Base-by-base conservation (phyloP, 148 eudicot species). In the Silene latifolia region DNA sequence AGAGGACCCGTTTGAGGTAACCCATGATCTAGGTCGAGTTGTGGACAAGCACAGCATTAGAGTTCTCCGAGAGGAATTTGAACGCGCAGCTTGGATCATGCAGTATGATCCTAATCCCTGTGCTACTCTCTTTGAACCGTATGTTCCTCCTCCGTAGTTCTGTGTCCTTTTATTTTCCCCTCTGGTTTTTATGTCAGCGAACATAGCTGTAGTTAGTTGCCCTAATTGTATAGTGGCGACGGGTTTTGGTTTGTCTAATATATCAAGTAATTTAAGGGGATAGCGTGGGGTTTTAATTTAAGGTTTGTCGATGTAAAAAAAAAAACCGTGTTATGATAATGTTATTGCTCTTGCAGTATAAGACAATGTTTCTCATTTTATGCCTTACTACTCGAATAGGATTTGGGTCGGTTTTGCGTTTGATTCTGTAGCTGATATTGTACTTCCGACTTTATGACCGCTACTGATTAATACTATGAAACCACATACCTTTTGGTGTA, bases 1-100 rank as follows among this genome's bases (percentile, higher is more conserved):
- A 69, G 98, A 95, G 83, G 98, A 95, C 68, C 98, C 98, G 0
- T 92, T 95, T 58, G 97, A 90, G 85, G 78, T 80, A 18, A 82
- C 92, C 67, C 97, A 95, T 69, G 98, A 95, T 83, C 85, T 95
- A 69, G 98, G 98, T 42, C 83, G 98, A 42, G 97, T 92, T 62
- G 98, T 95, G 66, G 98, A 95, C 83, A 90, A 83, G 80, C 67
- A 59, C 76, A 92, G 97, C 88, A 92, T 95, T 13, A 79, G 87
- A 80, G 97, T 95, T 29, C 76, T 95, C 32, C 82, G 97, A 71
- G 97, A 95, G 81, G 98, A 95, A 81, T 95, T 95, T 12, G 97
- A 92, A 77, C 90, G 96, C 25, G 98, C 98, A 32, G 98, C 98
- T 23, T 86, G 87, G 73, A 90, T 95, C 53, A 74, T 95, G 96